Conservation (phyloP, 768 basidiomycete species). For the Stropharia rugosoannulata region DNA sequence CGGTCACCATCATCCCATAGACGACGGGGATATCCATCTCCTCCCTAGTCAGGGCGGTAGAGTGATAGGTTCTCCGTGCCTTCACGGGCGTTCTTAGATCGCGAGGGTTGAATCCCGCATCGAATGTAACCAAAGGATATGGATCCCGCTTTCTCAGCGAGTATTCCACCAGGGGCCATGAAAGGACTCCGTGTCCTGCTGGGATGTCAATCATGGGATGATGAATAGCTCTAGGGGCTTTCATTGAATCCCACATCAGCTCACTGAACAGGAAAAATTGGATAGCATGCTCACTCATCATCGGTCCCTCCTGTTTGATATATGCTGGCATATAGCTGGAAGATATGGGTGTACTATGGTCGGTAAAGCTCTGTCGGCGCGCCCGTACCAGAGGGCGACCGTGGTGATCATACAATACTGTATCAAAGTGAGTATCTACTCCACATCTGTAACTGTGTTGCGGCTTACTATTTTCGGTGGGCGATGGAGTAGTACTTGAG, state of each 20-base stretch:
- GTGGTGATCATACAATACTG: not conserved
- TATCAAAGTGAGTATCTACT: not conserved
- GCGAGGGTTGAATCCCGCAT: conserved; percentile 44
- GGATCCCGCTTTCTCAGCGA: conserved; percentile 24
- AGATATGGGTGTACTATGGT: not conserved
- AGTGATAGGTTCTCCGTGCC: conserved; percentile 20
- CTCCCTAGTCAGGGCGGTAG: conserved; percentile 28
- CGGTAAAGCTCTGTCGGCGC: not conserved
- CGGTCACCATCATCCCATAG: conserved; percentile 31
- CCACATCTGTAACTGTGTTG: too few species aligned
- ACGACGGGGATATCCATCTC: conserved; percentile 46
- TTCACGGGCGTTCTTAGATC: conserved; percentile 20
- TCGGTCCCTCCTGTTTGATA: conserved; percentile 16
- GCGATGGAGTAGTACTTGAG: conserved; percentile 22
- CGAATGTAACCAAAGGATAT: conserved; percentile 45
- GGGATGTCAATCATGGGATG: not conserved
- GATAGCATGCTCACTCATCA: not conserved
- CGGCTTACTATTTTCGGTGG: conserved; percentile 17
- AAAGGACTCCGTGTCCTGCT: conserved; percentile 9
- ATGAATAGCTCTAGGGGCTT: conserved; percentile 3
- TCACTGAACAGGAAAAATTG: not conserved
- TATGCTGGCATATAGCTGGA: conserved; percentile 26
- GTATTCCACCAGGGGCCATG: conserved; percentile 49
- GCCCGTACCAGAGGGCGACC: not conserved
- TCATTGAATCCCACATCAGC: not conserved